These are phyloP conservation scores for Discostella stelligeroides DNA, from an alignment of 108 stramenopile species.

Conservation along the genomic window DNA sequence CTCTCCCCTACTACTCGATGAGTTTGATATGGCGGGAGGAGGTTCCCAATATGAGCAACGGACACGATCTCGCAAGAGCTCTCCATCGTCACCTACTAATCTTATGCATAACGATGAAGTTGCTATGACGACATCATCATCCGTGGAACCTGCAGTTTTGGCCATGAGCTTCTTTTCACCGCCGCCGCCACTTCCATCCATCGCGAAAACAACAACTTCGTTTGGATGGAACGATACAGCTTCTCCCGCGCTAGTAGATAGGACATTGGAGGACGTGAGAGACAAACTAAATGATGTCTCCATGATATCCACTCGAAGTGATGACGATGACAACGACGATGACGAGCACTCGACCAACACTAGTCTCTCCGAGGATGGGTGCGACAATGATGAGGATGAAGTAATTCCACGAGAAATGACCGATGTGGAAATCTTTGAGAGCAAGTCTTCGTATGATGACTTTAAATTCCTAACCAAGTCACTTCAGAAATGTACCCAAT, in stretches of 20 bases:
- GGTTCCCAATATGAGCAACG: background rate
- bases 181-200: background rate
- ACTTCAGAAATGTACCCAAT: constrained; percentile 43
- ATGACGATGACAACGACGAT: constrained; percentile 18
- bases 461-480: constrained; percentile 66
- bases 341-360: constrained; percentile 8
- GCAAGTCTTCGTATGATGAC: constrained; percentile 71
- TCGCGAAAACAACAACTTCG: no score
- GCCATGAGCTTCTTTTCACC: background rate
- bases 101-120: background rate
- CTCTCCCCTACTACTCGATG: background rate
- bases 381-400: constrained; percentile 5
- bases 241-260: no score
- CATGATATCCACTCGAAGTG: constrained; percentile 13
- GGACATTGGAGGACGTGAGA: no score
- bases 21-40: background rate
- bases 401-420: constrained; percentile 15
- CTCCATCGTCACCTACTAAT: background rate
- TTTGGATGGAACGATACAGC: no score
- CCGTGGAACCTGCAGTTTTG: background rate
- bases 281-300: constrained; percentile 1
- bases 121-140: background rate
- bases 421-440: constrained; percentile 46
- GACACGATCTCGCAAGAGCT: background rate
- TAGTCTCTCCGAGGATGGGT: constrained; percentile 12